Evolutionary conservation across 805 yeast species (phyloP).

Genomic region (Monosporozyma servazzii): DNA sequence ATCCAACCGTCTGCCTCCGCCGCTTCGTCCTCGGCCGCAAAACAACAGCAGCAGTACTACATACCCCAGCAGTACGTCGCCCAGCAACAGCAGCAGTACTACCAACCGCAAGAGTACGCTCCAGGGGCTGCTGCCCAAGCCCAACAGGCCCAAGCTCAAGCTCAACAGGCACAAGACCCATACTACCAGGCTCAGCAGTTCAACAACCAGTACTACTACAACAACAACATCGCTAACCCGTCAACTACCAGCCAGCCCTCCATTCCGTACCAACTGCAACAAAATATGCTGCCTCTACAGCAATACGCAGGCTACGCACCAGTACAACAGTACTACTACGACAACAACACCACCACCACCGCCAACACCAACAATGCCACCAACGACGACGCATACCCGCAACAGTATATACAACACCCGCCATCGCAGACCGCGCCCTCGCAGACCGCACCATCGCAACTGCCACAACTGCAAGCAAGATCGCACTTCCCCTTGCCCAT

Average conservation of each 20-base stretch:
- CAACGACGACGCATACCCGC: neutral
- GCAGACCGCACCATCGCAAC: neutral
- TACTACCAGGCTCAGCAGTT: slow-evolving; percentile 1
- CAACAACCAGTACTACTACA: slow-evolving; percentile 2
- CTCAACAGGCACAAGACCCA: too few relatives aligned
- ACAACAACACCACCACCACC: slow-evolving; percentile 5
- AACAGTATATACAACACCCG: neutral
- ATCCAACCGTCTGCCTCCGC: neutral
- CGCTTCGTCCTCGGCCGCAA: neutral
- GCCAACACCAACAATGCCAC: neutral
- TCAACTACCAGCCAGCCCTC: neutral
- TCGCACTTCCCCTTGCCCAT: neutral
- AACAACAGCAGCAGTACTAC: neutral
- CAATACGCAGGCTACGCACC: slow-evolving; percentile 1
- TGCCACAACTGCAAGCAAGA: neutral
- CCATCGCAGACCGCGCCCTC: too few relatives aligned
- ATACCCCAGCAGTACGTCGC: slow-evolving; percentile 8
- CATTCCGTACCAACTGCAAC: neutral
- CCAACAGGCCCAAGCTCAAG: too few relatives aligned
- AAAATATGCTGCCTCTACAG: slow-evolving; percentile 1
- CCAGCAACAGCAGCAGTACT: slow-evolving; percentile 6
- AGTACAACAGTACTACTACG: neutral
- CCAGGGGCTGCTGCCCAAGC: neutral
- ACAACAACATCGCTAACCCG: neutral
- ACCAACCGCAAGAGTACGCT: neutral